Evolutionary conservation across 2,329 filamentous ascomycete genomes (phyloP).

Genomic region (Myriosclerotinia scirpicola): DNA sequence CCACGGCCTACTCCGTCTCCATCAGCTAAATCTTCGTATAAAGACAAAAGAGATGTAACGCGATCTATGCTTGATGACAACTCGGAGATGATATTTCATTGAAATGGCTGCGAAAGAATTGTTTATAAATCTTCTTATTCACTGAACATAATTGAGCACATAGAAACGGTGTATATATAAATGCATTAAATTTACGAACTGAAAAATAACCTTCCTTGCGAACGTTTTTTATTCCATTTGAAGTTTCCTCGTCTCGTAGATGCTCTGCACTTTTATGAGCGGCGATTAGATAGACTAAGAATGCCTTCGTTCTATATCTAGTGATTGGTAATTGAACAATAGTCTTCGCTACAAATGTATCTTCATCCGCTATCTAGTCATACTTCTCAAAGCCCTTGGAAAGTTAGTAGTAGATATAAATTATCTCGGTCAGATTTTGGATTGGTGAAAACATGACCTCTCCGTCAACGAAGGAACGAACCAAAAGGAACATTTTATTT

Average conservation of each 20-base stretch:
- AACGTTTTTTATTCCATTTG: too few species aligned
- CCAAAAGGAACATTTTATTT: not conserved
- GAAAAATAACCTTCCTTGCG: not conserved
- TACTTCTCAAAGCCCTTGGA: not conserved
- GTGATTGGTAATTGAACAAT: too few species aligned
- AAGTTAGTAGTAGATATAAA: not conserved
- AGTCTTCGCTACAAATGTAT: too few species aligned
- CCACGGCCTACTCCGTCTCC: conserved; percentile 40
- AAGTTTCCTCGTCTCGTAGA: too few species aligned
- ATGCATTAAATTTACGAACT: not conserved
- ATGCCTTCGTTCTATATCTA: too few species aligned
- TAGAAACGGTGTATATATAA: not conserved
- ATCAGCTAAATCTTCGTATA: conserved; percentile 19
- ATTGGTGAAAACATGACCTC: not conserved
- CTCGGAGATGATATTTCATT: not conserved
- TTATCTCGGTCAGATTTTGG: too few species aligned
- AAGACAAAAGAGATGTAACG: not conserved
- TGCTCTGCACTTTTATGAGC: too few species aligned
- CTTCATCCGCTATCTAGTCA: too few species aligned
- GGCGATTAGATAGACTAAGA: too few species aligned
- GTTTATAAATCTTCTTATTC: not conserved
- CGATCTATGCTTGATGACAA: not conserved
- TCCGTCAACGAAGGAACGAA: too few species aligned
- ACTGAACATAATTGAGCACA: not conserved
- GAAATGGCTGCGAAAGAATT: not conserved